These are phyloP conservation scores for Saturnispora serradocipensis DNA, from an alignment of 805 yeast genomes.

Conservation along the genomic window DNA sequence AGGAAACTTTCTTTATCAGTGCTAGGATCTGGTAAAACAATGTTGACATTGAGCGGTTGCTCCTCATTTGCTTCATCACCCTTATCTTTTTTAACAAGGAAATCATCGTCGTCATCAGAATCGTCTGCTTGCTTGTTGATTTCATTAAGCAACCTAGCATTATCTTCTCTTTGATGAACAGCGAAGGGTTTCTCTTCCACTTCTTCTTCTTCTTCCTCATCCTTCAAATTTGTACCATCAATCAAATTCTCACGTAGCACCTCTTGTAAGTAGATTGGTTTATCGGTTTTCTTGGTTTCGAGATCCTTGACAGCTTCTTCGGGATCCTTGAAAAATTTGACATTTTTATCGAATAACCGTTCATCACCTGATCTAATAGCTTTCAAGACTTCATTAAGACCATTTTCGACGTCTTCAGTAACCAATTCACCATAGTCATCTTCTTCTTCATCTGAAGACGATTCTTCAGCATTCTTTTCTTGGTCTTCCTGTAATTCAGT, in stretches of 20 bases:
- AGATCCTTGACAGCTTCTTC: conserved; percentile 47
- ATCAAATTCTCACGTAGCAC: conserved; percentile 80
- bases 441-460: conserved; percentile 40
- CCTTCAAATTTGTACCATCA: conserved; percentile 50
- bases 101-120: conserved; percentile 31
- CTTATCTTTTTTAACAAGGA: conserved; percentile 52
- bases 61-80: conserved; percentile 18
- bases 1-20: conserved; percentile 55
- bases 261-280: conserved; percentile 84
- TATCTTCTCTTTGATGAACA: conserved; percentile 67
- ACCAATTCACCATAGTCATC: conserved; percentile 86
- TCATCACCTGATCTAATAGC: conserved; percentile 66
- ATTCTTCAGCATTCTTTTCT: conserved; percentile 17
- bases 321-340: conserved; percentile 63
- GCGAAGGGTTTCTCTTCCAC: conserved; percentile 61
- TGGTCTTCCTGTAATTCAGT: conserved; percentile 14
- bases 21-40: conserved; percentile 59
- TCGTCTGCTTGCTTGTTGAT: conserved; percentile 55
- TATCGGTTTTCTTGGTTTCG: conserved; percentile 26
- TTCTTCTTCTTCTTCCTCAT: conserved; percentile 43
- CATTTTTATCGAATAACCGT: conserved; percentile 54
- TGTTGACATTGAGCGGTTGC: conserved; percentile 14
- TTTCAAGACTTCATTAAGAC: conserved; percentile 60
- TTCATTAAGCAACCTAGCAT: conserved; percentile 62
- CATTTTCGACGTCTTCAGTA: conserved; percentile 77